phyloP scores from a whole-genome alignment of 306 rosid species.

The Castanea crenata region DNA sequence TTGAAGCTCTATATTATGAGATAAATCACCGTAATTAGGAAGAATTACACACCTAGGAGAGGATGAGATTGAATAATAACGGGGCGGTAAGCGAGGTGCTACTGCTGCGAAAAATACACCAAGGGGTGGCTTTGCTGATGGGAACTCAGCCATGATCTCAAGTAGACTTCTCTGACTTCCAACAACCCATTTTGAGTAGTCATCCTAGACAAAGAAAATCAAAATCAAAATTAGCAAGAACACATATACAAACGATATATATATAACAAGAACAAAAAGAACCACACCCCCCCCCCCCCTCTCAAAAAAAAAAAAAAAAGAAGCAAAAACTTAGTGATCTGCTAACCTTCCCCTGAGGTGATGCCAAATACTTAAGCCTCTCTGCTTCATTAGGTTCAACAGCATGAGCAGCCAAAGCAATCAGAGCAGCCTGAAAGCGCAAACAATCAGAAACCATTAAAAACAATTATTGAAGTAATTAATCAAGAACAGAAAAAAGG shows the following conservation, averaged over 20 bases:
- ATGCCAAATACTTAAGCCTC: slow-evolving; percentile 71
- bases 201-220: slow-evolving; percentile 59
- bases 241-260: background rate
- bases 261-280: background rate
- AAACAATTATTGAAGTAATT: background rate
- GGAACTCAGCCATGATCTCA: slow-evolving; percentile 93
- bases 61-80: slow-evolving; percentile 96
- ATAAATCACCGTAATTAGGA: slow-evolving; percentile 5
- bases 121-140: slow-evolving; percentile 85
- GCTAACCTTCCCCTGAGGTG: slow-evolving; percentile 87
- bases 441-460: slow-evolving; percentile 4
- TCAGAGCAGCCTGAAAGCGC: slow-evolving; percentile 68
- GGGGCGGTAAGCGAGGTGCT: slow-evolving; percentile 88
- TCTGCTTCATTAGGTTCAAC: slow-evolving; percentile 77
- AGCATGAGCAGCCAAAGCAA: slow-evolving; percentile 88
- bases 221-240: slow-evolving; percentile 1
- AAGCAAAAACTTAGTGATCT: background rate
- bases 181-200: slow-evolving; percentile 87
- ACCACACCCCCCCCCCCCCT: too few species aligned
- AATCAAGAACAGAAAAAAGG: slow-evolving; percentile 7
- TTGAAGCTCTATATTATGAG: background rate
- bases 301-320: background rate
- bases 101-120: slow-evolving; percentile 97
- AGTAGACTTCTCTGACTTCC: slow-evolving; percentile 91
- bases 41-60: slow-evolving; percentile 73